Conservation (phyloP, 305 asterid genomes). For the Rubia tinctorum region DNA sequence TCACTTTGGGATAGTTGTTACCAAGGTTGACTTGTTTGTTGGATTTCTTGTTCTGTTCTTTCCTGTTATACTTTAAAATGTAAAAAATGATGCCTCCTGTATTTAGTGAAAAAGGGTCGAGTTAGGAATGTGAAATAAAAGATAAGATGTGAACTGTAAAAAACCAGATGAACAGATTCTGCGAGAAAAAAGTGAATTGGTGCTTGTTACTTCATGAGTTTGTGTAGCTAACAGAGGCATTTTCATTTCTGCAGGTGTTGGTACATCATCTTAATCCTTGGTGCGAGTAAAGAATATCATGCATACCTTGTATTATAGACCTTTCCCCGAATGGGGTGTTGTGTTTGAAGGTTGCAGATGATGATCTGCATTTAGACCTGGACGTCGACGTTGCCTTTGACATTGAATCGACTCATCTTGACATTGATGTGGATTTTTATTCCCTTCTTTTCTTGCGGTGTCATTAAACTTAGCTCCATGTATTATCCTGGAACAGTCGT, state of each 20-base stretch:
- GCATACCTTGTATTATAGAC: neutral
- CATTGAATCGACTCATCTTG: neutral
- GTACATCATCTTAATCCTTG: neutral
- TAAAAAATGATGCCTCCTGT: neutral
- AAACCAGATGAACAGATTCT: neutral
- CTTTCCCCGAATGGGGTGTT: neutral
- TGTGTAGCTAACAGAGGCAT: neutral
- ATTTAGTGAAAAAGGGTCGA: neutral
- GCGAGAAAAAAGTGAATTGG: neutral
- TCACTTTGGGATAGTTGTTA: no score
- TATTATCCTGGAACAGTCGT: neutral
- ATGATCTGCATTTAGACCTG: neutral
- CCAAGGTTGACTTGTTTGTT: neutral
- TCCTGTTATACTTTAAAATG: neutral
- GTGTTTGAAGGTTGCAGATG: neutral
- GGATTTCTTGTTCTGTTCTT: neutral
- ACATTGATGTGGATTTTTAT: no score
- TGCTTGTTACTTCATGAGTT: neutral
- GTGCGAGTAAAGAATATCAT: neutral
- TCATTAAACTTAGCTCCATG: neutral
- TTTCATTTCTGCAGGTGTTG: neutral
- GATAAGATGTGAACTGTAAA: no score
- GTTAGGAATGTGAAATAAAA: neutral
- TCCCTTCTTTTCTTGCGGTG: neutral
- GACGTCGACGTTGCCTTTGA: neutral